Base-by-base conservation (phyloP, 495 filamentous ascomycete species). In the Trichoderma erinaceum region DNA sequence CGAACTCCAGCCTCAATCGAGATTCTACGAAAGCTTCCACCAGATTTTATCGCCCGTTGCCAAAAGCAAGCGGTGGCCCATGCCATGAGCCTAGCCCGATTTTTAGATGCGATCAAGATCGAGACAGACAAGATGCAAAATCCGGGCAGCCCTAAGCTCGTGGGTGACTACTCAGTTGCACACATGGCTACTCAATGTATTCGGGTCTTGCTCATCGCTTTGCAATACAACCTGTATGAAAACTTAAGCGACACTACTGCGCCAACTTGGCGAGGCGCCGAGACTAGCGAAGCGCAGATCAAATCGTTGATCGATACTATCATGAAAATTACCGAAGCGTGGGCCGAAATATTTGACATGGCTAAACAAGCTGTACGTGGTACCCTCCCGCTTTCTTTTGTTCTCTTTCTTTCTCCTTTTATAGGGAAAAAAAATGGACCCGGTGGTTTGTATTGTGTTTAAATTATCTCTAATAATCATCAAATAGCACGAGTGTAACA, bases 31-130 rank as follows among this genome's bases (percentile, higher is more conserved):
- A 41, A 67, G 32, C 66, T 70, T 0, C 65, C 68, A 0, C 23
- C 23, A 4, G 48, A 70, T 46, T 72, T 72, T 38, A 46, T 72
- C 12, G 41, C 32, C 7, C 65, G 63, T 5, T 70, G 44, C 12
- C 68, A 70, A 46, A 65, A 56, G 38, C 69, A 70, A 38, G 69
- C 66, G 0, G 69, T 70, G 3, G 65, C 66, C 0, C 63, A 68
- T 58, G 70, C 67, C 50, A 32, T 70, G 18, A 63, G 66, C 35
- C 27, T 70, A 12, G 65, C 48, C 8, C 50, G 64, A 21, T 65
- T 70, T 38, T 70, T 56, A 21, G 58, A 66, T 48, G 56, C 63
- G 32, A 58, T 64, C 4, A 65, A 66, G 58, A 65, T 35, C 41
- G 56, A 67, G 46, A 44, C 23, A 35, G 41, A 46, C 15, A 29